Evolutionary conservation across 1,284 basidiomycete species (phyloP), one percentile per base, ranked within the genome.

Genomic region (Puccinia triticina): DNA sequence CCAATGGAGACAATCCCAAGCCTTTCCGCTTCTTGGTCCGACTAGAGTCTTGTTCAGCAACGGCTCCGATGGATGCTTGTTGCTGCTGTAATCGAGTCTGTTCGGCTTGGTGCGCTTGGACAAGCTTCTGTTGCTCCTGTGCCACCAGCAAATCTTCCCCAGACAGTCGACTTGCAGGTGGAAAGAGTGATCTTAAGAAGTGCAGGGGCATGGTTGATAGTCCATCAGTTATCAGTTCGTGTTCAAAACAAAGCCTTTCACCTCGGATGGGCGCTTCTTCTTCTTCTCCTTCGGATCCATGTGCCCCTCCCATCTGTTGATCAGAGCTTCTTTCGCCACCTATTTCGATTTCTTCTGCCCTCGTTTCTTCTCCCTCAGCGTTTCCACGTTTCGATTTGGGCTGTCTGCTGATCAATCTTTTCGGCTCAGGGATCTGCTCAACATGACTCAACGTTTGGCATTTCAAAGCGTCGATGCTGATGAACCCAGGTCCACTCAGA

Each of bases 121-220:
- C 11, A 23, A 64, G 59, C 29, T 67, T 77, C 46, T 77, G 76
- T 61, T 53, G 57, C 46, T 77, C 76, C 26, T 29, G 10, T 32
- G 32, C 29, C 40, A 77, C 50, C 29, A 50, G 26, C 57, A 59
- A 64, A 77, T 67, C 76, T 37, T 34, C 26, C 11, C 76, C 76
- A 2, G 48, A 37, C 12, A 82, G 57, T 50, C 73, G 57, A 66
- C 61, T 82, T 26, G 46, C 37, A 64, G 81, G 73, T 76, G 73
- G 73, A 64, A 46, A 76, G n/a, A 82, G 74, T 40, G 81, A 82
- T 32, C 81, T 50, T 61, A 82, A 53, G 59, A 82, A 82, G 71
- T 82, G 81, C 23, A 82, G 53, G 16, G 81, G 81, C 12, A 82
- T 67, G 8, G 67, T 77, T 40, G 81, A 82, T 23, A 82, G 29